A percentile compares a stretch with the other conserved stretches of the same genome.
Conservation (phyloP, 2,329 filamentous ascomycete genomes). For the Zasmidium cellare region DNA sequence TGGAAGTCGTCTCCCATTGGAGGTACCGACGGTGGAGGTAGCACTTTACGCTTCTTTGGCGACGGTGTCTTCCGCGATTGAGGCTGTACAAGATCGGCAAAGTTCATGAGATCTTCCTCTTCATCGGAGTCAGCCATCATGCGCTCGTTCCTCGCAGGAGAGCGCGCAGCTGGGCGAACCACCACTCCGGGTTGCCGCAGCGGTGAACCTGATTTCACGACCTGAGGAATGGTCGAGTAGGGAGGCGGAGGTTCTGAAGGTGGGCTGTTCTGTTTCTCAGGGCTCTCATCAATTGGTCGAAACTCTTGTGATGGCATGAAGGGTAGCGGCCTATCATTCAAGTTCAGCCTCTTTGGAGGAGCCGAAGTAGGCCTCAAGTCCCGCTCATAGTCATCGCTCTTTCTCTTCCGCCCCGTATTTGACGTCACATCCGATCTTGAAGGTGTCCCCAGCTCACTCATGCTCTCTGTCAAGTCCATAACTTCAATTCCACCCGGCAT, state of each 20-base stretch:
- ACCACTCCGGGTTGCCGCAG: not conserved
- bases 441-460: slow-evolving; percentile 19
- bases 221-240: slow-evolving; percentile 43
- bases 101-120: slow-evolving; percentile 30
- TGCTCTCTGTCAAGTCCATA: slow-evolving; percentile 36
- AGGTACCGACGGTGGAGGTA: not conserved
- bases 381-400: slow-evolving; percentile 46
- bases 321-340: slow-evolving; percentile 2
- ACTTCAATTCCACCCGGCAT: slow-evolving; percentile 27
- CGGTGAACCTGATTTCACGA: slow-evolving; percentile 5
- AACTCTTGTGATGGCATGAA: slow-evolving; percentile 33
- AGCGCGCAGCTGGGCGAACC: not conserved
- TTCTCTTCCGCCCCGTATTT: slow-evolving; percentile 41
- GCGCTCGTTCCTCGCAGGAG: not conserved
- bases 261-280: slow-evolving; percentile 8
- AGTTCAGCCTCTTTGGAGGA: slow-evolving; percentile 10
- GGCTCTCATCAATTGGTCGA: slow-evolving; percentile 39
- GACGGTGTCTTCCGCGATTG: slow-evolving; percentile 1
- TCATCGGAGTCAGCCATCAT: slow-evolving; percentile 30
- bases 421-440: slow-evolving; percentile 4
- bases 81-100: slow-evolving; percentile 11
- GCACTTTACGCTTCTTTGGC: not conserved
- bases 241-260: slow-evolving; percentile 39
- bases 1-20: not conserved
- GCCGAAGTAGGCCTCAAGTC: slow-evolving; percentile 22